Evolutionary conservation across 2,329 filamentous ascomycete genomes (phyloP), one percentile per base, ranked within the genome.

Genomic region (Graphium sp.): DNA sequence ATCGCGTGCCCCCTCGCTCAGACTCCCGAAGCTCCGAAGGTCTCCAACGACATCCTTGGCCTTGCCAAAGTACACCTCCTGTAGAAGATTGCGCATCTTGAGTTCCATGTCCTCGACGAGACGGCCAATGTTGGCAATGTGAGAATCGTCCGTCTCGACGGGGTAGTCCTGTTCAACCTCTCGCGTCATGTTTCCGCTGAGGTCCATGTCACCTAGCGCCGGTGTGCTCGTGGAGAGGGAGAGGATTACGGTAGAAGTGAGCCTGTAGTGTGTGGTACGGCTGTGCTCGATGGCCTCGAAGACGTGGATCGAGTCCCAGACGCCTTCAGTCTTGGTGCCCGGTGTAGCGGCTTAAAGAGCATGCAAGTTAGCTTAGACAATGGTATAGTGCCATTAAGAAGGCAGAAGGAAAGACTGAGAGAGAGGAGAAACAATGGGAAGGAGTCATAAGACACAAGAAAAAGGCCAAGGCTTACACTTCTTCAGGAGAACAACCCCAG

Each of bases 21-120:
- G 56, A 37, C 78, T 74, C 29, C 74, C 73, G 38, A 92, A 67
- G 54, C 85, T 95, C 50, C 89, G 69, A 53, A 98, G 56, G 51
- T 98, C 87, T 31, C 87, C 89, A 4, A 98, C 87, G 4, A 98
- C 84, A 54, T 98, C 89, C 67, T 92, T 94, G 31, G 89, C 87
- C 64, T 98, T 98, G 48, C 89, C 89, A 56, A 98, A 98, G 59
- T 98, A 98, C 28, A 98, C 89, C 56, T 98, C 89, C 62, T 98
- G 87, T 50, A 98, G 60, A 53, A 95, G 54, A 54, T 98, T 98
- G 39, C 89, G 73, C 89, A 98, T 95, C 66, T 94, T 93, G 50
- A 94, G 72, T 60, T 98, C 89, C 89, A 98, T 95, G 53, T 98
- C 89, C 62, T 98, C 89, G 29, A 98, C 85, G 47, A 98, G 65